phyloP scores from a whole-genome alignment of 2,329 filamentous ascomycete species.

The Tolypocladium pustulatum region DNA sequence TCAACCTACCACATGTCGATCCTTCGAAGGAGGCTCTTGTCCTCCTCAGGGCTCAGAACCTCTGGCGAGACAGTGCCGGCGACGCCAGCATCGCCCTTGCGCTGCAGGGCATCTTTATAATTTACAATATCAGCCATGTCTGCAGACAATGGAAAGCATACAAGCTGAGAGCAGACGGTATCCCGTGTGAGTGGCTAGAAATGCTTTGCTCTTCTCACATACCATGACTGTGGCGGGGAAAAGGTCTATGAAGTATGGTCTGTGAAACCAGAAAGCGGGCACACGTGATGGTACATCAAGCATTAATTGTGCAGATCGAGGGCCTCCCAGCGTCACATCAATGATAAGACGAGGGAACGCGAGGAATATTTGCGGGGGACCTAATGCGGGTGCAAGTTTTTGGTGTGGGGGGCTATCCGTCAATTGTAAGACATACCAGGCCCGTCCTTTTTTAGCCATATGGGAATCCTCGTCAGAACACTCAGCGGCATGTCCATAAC shows the following conservation, averaged over 20 bases:
- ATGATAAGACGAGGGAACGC: background rate
- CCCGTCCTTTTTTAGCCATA: no score
- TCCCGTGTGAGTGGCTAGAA: no score
- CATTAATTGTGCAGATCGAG: background rate
- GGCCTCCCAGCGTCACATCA: background rate
- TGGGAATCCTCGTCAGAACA: no score
- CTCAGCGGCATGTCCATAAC: no score
- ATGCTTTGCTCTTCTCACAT: background rate
- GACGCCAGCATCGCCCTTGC: background rate
- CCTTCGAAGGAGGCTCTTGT: constrained; percentile 44
- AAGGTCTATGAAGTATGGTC: background rate
- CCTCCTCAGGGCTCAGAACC: constrained; percentile 12
- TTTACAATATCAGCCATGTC: background rate
- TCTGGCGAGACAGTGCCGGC: background rate
- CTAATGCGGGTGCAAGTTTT: no score
- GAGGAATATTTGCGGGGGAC: background rate
- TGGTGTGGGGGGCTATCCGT: no score
- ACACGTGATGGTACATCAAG: background rate
- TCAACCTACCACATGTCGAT: constrained; percentile 46
- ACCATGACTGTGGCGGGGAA: background rate
- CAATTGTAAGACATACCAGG: no score
- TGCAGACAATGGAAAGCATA: background rate
- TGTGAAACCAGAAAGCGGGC: background rate
- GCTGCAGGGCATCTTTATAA: background rate
- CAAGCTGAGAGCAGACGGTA: background rate